Evolutionary conservation across 352 stramenopile genomes (phyloP).

Genomic region (Phytophthora macrochlamydospora): DNA sequence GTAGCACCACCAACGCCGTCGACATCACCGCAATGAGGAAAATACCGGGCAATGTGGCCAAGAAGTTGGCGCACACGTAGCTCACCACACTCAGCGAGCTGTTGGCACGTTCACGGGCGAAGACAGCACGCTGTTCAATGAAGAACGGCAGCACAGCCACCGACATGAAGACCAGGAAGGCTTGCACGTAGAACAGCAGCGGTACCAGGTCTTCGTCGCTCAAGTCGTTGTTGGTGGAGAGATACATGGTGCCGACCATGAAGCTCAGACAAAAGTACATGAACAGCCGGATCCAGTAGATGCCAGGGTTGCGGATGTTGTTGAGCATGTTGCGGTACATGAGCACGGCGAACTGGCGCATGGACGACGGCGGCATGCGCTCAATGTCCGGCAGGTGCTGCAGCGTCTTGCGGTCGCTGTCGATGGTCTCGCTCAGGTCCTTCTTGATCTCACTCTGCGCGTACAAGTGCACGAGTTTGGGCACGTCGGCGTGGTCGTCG

Average conservation of each 20-base stretch:
- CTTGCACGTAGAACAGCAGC: conserved; percentile 86
- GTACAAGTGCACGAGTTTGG: conserved; percentile 28
- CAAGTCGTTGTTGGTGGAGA: conserved; percentile 53
- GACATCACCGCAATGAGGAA: conserved; percentile 67
- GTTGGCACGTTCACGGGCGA: conserved; percentile 65
- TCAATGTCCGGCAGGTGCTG: conserved; percentile 28
- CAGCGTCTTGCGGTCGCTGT: conserved; percentile 26
- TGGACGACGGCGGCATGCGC: conserved; percentile 23
- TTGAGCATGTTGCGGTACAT: conserved; percentile 64
- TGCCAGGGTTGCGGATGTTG: conserved; percentile 67
- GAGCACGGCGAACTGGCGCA: conserved; percentile 51
- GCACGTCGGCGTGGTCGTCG: conserved; percentile 41
- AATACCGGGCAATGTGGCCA: conserved; percentile 71
- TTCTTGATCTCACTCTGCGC: conserved; percentile 17
- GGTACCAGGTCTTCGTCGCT: conserved; percentile 47
- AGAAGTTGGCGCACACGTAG: conserved; percentile 77
- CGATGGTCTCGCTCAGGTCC: conserved; percentile 11
- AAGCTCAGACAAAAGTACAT: conserved; percentile 77
- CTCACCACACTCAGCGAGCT: conserved; percentile 72
- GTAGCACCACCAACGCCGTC: conserved; percentile 51
- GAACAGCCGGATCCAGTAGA: conserved; percentile 71
- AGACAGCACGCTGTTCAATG: conserved; percentile 82
- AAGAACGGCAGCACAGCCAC: conserved; percentile 88
- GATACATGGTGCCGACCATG: conserved; percentile 78
- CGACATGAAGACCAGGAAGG: conserved; percentile 91